A percentile compares a stretch with the other conserved stretches of the same genome.
phyloP scores from a whole-genome alignment of 1,139 yeast species.

The Taiozyma sp. region DNA sequence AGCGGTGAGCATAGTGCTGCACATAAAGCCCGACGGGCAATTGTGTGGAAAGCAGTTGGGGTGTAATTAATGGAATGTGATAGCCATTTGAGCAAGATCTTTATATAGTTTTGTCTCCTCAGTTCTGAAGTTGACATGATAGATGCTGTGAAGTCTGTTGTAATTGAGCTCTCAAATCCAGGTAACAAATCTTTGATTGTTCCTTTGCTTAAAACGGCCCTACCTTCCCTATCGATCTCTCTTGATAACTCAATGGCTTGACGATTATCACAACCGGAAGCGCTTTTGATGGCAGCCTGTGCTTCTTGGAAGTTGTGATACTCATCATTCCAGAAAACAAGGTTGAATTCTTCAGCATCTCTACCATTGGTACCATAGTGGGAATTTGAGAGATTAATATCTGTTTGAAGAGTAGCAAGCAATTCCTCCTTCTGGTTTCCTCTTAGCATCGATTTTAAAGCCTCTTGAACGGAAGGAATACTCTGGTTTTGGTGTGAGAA shows the following conservation, averaged over 20 bases:
- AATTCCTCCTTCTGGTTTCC: not conserved
- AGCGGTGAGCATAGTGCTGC: conserved; percentile 18
- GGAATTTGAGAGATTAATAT: not conserved
- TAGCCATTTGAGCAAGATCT: conserved; percentile 47
- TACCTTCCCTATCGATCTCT: conserved; percentile 32
- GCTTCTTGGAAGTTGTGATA: conserved; percentile 49
- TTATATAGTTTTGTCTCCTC: conserved; percentile 42
- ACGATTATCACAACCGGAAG: conserved; percentile 25
- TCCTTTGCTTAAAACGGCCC: conserved; percentile 28
- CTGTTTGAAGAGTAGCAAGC: not conserved
- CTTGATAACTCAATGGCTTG: conserved; percentile 20
- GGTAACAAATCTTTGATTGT: conserved; percentile 24
- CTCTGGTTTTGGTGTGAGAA: conserved; percentile 25
- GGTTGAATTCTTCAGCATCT: conserved; percentile 30
- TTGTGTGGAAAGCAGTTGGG: conserved; percentile 28
- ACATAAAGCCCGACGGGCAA: conserved; percentile 30
- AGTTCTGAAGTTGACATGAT: conserved; percentile 45
- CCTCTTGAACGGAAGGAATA: conserved; percentile 10
- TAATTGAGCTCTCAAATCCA: conserved; percentile 34
- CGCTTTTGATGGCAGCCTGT: conserved; percentile 28
- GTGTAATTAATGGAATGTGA: conserved; percentile 35
- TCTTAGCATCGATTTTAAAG: not conserved
- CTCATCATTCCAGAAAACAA: conserved; percentile 70
- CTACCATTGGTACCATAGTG: not conserved
- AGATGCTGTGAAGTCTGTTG: conserved; percentile 53